Evolutionary conservation across 129 eudicot species (phyloP).

Genomic region (Kitagawia praeruptora): DNA sequence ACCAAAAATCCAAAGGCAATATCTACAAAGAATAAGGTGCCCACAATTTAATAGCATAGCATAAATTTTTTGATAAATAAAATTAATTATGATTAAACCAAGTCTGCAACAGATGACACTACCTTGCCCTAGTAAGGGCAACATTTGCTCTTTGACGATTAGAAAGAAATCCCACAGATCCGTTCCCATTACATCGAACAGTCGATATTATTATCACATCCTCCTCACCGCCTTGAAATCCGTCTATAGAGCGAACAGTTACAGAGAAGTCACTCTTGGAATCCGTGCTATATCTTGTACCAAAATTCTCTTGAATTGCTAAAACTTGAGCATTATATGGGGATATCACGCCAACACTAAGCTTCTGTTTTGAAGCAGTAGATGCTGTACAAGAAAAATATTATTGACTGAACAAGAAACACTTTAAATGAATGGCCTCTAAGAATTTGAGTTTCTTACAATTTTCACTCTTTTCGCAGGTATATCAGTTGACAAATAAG

Average conservation of each 20-base stretch:
- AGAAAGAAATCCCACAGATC: conserved; percentile 54
- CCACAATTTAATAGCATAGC: neutral
- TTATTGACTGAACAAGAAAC: neutral
- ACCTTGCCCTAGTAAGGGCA: conserved; percentile 72
- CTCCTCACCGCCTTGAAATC: conserved; percentile 73
- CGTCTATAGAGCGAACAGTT: conserved; percentile 56
- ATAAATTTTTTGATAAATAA: neutral
- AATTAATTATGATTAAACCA: neutral
- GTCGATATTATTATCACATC: conserved; percentile 66
- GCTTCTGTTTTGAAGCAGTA: conserved; percentile 6
- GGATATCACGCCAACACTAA: conserved; percentile 32
- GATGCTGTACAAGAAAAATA: neutral
- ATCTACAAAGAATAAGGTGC: conserved; percentile 15
- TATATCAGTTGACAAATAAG: conserved; percentile 7
- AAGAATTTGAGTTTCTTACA: neutral
- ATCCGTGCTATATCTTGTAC: conserved; percentile 25
- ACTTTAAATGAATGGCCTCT: neutral
- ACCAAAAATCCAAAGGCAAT: conserved; percentile 67
- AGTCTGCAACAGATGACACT: neutral
- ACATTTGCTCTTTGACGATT: conserved; percentile 53
- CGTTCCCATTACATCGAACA: conserved; percentile 40
- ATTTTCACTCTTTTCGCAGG: neutral
- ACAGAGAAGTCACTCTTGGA: conserved; percentile 25
- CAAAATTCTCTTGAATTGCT: conserved; percentile 39
- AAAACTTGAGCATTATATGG: conserved; percentile 37